Percentiles rank a stretch among this genome's conserved stretches.
These are phyloP conservation scores for Diaporthe destruens DNA, from an alignment of 2,329 filamentous ascomycete species.

Conservation along the genomic window DNA sequence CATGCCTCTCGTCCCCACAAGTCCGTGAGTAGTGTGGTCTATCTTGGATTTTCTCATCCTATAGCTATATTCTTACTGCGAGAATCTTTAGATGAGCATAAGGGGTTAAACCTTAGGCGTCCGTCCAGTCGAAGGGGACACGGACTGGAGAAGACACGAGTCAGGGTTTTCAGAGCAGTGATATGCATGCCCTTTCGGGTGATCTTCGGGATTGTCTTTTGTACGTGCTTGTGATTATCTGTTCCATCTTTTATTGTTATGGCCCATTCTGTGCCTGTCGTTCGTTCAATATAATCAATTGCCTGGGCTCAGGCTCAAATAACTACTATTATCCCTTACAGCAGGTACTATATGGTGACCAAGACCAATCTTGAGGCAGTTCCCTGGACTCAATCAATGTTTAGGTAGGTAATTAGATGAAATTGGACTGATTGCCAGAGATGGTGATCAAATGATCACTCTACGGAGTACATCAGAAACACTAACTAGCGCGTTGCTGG, in stretches of 20 bases:
- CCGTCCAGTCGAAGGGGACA: not conserved
- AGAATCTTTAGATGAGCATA: not conserved
- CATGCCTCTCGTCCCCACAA: not conserved
- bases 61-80: not conserved
- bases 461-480: no score
- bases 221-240: not conserved
- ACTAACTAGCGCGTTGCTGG: not conserved
- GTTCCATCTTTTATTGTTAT: not conserved
- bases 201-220: not conserved
- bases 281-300: not conserved
- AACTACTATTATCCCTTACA: not conserved
- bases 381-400: no score
- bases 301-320: not conserved
- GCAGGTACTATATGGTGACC: not conserved
- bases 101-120: not conserved
- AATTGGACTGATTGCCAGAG: no score
- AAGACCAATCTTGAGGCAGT: not conserved
- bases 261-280: not conserved
- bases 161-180: not conserved
- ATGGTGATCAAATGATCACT: not conserved
- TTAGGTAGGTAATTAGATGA: not conserved
- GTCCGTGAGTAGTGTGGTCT: not conserved
- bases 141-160: not conserved
- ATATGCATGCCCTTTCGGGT: not conserved
- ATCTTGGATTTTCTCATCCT: accelerated